phyloP scores from a whole-genome alignment of 2,329 filamentous ascomycete species.

The Periconia macrospinosa region DNA sequence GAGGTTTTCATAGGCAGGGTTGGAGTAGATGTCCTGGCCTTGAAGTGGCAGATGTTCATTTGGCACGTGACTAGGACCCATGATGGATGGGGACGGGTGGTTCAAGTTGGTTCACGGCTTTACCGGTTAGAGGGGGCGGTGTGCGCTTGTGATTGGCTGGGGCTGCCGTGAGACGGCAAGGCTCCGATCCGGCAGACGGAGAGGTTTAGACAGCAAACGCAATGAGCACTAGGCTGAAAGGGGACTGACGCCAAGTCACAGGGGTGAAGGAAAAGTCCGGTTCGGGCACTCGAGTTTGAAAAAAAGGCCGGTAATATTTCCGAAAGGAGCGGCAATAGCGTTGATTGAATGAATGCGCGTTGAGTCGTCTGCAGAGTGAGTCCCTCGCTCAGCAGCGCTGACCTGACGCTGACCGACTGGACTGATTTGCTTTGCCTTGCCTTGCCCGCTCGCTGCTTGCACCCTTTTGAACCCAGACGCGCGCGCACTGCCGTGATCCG shows the following conservation, averaged over 20 bases:
- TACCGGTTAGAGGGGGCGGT: conserved; percentile 1
- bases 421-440: conserved; percentile 18
- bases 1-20: conserved; percentile 32
- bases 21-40: conserved; percentile 37
- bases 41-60: conserved; percentile 35
- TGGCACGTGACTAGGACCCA: conserved; percentile 44
- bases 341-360: conserved; percentile 5
- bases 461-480: conserved; percentile 19
- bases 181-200: conserved; percentile 23
- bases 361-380: conserved; percentile 10
- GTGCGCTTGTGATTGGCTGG: too few species aligned
- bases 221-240: conserved; percentile 38
- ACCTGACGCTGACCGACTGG: conserved; percentile 15
- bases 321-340: conserved; percentile 29
- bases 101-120: background rate
- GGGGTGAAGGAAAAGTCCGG: conserved; percentile 23
- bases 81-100: conserved; percentile 17
- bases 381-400: conserved; percentile 22
- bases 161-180: conserved; percentile 20
- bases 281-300: conserved; percentile 20
- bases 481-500: conserved; percentile 29
- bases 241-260: conserved; percentile 33
- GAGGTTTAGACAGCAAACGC: conserved; percentile 24
- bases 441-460: conserved; percentile 16
- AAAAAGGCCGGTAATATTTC: conserved; percentile 39